Conservation (phyloP, 2,329 filamentous ascomycete genomes). For the Ophiosphaerella korrae region DNA sequence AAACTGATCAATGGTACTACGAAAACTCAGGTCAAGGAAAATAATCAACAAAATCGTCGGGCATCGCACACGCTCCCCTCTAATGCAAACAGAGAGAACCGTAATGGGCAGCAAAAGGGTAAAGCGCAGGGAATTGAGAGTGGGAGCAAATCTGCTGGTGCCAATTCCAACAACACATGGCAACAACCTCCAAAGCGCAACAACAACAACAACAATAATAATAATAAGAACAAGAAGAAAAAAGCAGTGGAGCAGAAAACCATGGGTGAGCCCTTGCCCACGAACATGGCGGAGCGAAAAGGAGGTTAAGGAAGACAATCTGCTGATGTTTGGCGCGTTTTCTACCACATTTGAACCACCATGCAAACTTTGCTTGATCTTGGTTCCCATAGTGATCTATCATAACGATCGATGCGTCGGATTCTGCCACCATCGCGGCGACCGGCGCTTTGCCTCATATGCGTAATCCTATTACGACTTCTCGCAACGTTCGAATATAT, state of each 20-base stretch:
- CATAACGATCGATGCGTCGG: too few relatives aligned
- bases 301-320: conserved; percentile 42
- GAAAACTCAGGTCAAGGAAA: conserved; percentile 36
- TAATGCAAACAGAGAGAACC: conserved; percentile 29
- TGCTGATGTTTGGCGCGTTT: not conserved
- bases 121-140: conserved; percentile 29
- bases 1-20: conserved; percentile 35
- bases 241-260: conserved; percentile 37
- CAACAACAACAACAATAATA: conserved; percentile 23
- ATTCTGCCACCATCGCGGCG: too few relatives aligned
- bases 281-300: conserved; percentile 53
- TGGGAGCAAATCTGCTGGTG: conserved; percentile 22
- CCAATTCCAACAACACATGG: conserved; percentile 19
- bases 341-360: too few relatives aligned
- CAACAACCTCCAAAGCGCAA: conserved; percentile 19
- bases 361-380: not conserved
- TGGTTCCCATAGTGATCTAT: not conserved
- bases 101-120: conserved; percentile 31
- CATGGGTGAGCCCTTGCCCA: conserved; percentile 50
- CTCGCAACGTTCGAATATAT: too few relatives aligned
- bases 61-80: conserved; percentile 31
- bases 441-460: too few relatives aligned
- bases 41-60: conserved; percentile 32
- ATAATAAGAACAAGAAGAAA: conserved; percentile 34
- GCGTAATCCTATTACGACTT: too few relatives aligned